These are phyloP conservation scores for Dichomitus squalens DNA, from an alignment of 1,284 basidiomycete species.

Conservation along the genomic window DNA sequence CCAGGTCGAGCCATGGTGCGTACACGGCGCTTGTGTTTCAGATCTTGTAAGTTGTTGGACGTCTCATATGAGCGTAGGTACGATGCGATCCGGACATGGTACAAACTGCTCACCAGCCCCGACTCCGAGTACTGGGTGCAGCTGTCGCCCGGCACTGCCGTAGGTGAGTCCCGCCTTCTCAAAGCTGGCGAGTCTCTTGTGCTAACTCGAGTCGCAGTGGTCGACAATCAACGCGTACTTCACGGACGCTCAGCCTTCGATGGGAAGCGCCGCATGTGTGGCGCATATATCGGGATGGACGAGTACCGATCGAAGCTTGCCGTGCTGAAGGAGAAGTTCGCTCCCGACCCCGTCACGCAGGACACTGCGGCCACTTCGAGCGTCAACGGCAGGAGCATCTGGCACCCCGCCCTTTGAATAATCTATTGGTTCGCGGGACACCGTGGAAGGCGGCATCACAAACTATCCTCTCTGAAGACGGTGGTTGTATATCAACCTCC, in stretches of 20 bases:
- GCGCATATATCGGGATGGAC: conserved; percentile 92
- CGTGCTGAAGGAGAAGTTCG: conserved; percentile 65
- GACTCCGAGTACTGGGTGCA: conserved; percentile 94
- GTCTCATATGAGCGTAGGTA: conserved; percentile 55
- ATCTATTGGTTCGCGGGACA: too few species aligned
- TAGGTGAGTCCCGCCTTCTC: conserved; percentile 63
- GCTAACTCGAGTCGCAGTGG: conserved; percentile 49
- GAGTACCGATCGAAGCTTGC: conserved; percentile 82
- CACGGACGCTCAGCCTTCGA: conserved; percentile 91
- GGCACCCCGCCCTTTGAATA: conserved; percentile 37
- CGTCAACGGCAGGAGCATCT: conserved; percentile 35
- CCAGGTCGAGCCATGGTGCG: conserved; percentile 73
- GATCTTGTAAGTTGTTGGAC: background rate
- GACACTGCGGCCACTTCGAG: conserved; percentile 25
- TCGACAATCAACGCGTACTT: conserved; percentile 94
- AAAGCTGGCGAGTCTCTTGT: background rate
- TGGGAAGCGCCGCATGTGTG: conserved; percentile 91
- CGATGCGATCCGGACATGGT: conserved; percentile 80
- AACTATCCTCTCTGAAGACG: too few species aligned
- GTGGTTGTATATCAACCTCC: too few species aligned
- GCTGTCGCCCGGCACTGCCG: conserved; percentile 81
- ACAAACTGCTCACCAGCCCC: conserved; percentile 72
- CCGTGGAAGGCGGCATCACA: too few species aligned
- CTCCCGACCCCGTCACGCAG: conserved; percentile 26
- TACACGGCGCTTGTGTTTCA: background rate